Evolutionary conservation across 148 eudicot species (phyloP).

Genomic region (Fagopyrum homotropicum): DNA sequence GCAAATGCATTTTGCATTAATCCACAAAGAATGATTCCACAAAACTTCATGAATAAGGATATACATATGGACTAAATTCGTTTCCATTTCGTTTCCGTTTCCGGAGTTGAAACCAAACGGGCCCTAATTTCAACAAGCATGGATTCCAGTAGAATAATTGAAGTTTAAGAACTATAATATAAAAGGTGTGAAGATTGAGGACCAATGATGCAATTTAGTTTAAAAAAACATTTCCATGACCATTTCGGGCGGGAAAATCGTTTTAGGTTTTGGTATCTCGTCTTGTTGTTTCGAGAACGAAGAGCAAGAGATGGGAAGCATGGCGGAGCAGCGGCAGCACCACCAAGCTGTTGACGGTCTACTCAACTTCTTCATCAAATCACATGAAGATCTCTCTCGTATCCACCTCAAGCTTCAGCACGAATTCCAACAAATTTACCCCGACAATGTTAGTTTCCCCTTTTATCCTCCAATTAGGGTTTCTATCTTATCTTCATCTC

Average conservation of each 20-base stretch:
- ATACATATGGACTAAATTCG: no score
- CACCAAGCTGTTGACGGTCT: constrained; percentile 58
- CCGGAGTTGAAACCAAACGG: no score
- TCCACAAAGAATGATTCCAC: no score
- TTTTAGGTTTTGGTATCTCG: background rate
- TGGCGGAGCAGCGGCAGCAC: constrained; percentile 20
- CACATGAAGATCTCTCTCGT: constrained; percentile 53
- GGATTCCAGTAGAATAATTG: no score
- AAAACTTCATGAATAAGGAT: no score
- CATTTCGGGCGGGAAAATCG: constrained; percentile 1
- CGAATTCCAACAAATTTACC: constrained; percentile 66
- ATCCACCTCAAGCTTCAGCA: constrained; percentile 64
- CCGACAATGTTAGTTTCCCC: constrained; percentile 40
- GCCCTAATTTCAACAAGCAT: no score
- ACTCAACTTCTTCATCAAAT: constrained; percentile 38
- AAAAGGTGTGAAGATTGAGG: no score
- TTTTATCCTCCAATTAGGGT: background rate
- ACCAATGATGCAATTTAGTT: no score
- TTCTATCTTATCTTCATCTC: background rate
- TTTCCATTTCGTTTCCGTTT: no score
- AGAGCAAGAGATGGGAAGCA: background rate
- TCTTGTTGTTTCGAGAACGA: background rate
- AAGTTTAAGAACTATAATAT: no score
- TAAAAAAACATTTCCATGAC: background rate
- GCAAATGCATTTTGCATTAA: no score